Evolutionary conservation across 371 early-diverging fungal species (phyloP).

Genomic region (Actinomucor elegans): DNA sequence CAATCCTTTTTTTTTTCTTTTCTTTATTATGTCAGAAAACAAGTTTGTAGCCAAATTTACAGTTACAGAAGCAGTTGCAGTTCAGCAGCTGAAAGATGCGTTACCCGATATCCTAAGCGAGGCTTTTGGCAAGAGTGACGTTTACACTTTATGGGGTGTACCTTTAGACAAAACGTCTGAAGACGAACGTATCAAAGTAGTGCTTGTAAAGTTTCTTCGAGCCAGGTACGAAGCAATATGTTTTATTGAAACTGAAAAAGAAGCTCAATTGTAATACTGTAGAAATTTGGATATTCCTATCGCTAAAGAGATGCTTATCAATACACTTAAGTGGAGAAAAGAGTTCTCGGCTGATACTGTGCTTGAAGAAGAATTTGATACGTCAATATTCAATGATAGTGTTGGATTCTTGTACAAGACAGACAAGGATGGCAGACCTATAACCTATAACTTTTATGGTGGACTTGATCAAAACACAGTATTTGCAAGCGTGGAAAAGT

Average conservation of each 20-base stretch:
- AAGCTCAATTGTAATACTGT: too few species aligned
- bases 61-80: conserved; percentile 39
- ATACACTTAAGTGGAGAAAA: conserved; percentile 55
- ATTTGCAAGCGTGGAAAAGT: conserved; percentile 53
- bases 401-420: conserved; percentile 51
- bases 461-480: conserved; percentile 53
- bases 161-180: conserved; percentile 38
- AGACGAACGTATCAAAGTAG: conserved; percentile 56
- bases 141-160: conserved; percentile 53
- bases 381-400: not conserved
- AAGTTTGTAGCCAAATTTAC: conserved; percentile 31
- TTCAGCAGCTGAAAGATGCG: conserved; percentile 42
- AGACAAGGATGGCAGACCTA: conserved; percentile 55
- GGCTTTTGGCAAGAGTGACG: conserved; percentile 28
- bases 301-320: conserved; percentile 52
- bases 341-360: conserved; percentile 49
- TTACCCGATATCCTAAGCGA: conserved; percentile 46
- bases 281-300: conserved; percentile 37
- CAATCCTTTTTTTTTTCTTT: conserved; percentile 1
- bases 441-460: conserved; percentile 66
- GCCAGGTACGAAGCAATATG: conserved; percentile 40
- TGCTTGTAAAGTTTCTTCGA: conserved; percentile 57
- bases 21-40: conserved; percentile 9
- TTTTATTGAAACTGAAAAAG: too few species aligned
- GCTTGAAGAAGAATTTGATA: conserved; percentile 44